phyloP scores from a whole-genome alignment of 345 rosid species.

The Populus davidiana region DNA sequence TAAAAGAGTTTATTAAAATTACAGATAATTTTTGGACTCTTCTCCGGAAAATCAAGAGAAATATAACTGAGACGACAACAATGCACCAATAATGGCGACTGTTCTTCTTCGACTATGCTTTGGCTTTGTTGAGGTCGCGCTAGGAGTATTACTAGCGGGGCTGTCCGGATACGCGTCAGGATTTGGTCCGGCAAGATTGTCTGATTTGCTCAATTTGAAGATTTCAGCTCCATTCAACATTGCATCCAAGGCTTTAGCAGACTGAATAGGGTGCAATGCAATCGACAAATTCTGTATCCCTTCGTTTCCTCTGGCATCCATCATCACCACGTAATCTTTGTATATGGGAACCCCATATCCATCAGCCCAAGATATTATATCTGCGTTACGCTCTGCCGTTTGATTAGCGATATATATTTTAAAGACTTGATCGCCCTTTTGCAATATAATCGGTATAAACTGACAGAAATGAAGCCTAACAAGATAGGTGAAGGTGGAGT shows the following conservation, averaged over 20 bases:
- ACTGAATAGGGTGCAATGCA: constrained; percentile 20
- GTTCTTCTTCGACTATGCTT: no score
- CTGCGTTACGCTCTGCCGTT: not conserved
- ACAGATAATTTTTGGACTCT: no score
- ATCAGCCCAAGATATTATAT: constrained; percentile 14
- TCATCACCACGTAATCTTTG: no score
- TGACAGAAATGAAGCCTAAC: constrained; percentile 42
- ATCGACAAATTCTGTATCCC: no score
- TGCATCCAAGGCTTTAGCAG: constrained; percentile 22
- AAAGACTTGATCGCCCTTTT: constrained; percentile 10
- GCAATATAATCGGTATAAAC: constrained; percentile 12
- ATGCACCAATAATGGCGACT: no score
- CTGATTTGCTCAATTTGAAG: constrained; percentile 18
- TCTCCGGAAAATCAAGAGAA: no score
- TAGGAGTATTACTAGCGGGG: not conserved
- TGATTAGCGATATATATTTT: constrained; percentile 21
- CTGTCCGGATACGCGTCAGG: constrained; percentile 16
- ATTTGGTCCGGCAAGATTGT: no score
- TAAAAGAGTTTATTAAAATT: no score
- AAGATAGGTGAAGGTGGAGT: constrained; percentile 23
- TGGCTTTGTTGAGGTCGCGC: constrained; percentile 23
- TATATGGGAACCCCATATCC: constrained; percentile 24
- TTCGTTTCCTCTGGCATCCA: no score
- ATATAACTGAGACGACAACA: no score
- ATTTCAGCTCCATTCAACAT: constrained; percentile 58